Evolutionary conservation across 805 yeast genomes (phyloP), one percentile per base, ranked within the genome.

Genomic region (Debaryomyces prosopidis): DNA sequence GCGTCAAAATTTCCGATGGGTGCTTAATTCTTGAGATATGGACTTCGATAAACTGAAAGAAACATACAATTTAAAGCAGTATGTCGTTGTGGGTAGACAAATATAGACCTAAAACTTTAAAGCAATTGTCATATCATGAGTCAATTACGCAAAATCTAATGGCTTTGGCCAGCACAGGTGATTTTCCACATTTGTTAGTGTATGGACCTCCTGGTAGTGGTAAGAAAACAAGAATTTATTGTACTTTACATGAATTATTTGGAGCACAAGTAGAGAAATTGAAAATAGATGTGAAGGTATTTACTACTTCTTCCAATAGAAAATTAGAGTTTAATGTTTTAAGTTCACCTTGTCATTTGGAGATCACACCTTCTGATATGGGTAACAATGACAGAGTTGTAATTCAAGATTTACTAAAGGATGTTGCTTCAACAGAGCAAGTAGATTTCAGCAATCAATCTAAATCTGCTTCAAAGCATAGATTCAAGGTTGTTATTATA

Each of bases 201-300:
- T 92, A 92, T 62, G 99, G 99, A 0, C 98, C 99, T 1, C 82
- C 90, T 31, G 99, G 99, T 4, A 89, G 96, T 12, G 99, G 99
- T 47, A 94, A 94, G 63, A 95, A 94, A 71, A 94, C 99, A 8
- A 79, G 99, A 52, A 87, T 90, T 6, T 77, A 89, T 65, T 82
- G 95, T 5, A 76, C 95, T 1, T 68, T 94, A 43, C 76, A 81
- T 45, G 89, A 89, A 53, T 75, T 94, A 30, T 94, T 85, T 58
- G 98, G 98, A 0, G 65, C 86, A 2, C 86, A 85, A 43, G 89
- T 88, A 15, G 91, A 87, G 51, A 87, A 83, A 51, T 58, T 71
- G 46, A 92, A 90, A 64, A 91, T 94, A 43, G 98, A 94, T 60
- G 87, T 91, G 31, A 85, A 96, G 55, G 82, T 87, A 1, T 88